Evolutionary conservation across 2,329 filamentous ascomycete genomes (phyloP), one percentile per base, ranked within the genome.

Genomic region (Ophiostoma australiae): DNA sequence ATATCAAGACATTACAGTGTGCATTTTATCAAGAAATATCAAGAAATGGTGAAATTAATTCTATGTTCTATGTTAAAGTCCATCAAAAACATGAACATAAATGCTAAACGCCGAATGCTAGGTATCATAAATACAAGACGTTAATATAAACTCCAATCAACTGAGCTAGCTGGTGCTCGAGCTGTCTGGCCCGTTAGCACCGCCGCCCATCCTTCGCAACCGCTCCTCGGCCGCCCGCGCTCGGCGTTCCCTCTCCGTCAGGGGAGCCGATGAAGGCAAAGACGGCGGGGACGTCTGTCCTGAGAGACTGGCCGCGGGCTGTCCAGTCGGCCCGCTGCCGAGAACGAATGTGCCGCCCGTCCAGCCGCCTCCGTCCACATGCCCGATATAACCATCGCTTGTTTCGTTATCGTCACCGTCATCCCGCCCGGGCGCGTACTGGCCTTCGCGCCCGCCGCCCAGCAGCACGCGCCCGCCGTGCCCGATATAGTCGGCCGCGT

Each of bases 341-440:
- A 93, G 83, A 20, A 93, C 89, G 79, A 91, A 94, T 76, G 92
- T 88, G 1, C 92, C 92, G 5, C 92, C 92, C 0, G 86, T 89
- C 91, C 91, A 94, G 0, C 90, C 91, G 3, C 90, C 90, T 75
- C 90, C 86, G 76, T 93, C 90, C 74, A 90, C 83, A 48, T 85
- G 81, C 31, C 86, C 82, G 67, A 84, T 85, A 8, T 85, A 86
- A 15, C 83, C 85, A 20, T 83, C 84, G 23, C 80, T 80, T 61
- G 78, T 78, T 70, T 78, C 77, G 20, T 82, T 83, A 39, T 84
- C 82, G 8, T 84, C 83, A 39, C 84, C 82, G 7, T 84, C 85
- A 61, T 81, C 84, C 61, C 20, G 73, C 84, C 82, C 74, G 87
- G 84, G 61, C 85, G 86, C 68, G 80, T 85, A 80, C 81, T 87